Base-by-base conservation (phyloP, 2,329 filamentous ascomycete genomes). In the Cyclaneusma minus region DNA sequence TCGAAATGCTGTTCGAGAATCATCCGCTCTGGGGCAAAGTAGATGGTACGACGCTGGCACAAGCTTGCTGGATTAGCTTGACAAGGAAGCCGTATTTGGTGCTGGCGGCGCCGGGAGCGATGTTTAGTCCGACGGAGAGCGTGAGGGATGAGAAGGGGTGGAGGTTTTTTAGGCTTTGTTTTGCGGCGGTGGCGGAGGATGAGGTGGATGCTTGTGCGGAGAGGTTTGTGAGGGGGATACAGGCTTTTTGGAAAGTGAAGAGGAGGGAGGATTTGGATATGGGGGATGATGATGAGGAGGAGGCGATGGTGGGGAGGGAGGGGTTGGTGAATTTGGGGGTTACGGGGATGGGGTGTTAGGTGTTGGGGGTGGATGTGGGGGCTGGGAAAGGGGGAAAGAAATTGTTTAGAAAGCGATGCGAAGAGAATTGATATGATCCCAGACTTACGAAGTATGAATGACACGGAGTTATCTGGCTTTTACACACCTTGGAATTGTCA, bases 111-210 rank as follows among this genome's bases (percentile, higher is more conserved):
- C 79, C 82, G 0, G 85, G 85, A 0, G 40, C 48, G 18, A 75
- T 87, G 50, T 93, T 93, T 49, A 66, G 67, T 25, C 67, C 82
- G 1, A 76, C 65, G 1, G 52, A 64, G 0, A 56, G 71, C 36
- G 65, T 85, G 19, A 44, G 49, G 10, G 52, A 58, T 4, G 51
- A 59, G 30, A 56, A 66, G 21, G 76, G 70, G 3, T 85, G 76
- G 70, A 64, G 65, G 37, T 87, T 75, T 47, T 72, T 73, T 48
- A 60, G 85, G 9, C 45, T 94, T 18, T 92, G 82, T 52, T 94
- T 93, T 52, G 83, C 82, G 1, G 82, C 84, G 2, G 76, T 84
- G 50, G 60, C 67, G n/a, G 75, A 76, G 29, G 71, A 76, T 20
- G 67, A 77, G 21, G 56, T 93, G 4, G 64, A 62, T 13, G 50